Base-by-base conservation (phyloP, 1,284 basidiomycete species). In the Volvariella surrecta region DNA sequence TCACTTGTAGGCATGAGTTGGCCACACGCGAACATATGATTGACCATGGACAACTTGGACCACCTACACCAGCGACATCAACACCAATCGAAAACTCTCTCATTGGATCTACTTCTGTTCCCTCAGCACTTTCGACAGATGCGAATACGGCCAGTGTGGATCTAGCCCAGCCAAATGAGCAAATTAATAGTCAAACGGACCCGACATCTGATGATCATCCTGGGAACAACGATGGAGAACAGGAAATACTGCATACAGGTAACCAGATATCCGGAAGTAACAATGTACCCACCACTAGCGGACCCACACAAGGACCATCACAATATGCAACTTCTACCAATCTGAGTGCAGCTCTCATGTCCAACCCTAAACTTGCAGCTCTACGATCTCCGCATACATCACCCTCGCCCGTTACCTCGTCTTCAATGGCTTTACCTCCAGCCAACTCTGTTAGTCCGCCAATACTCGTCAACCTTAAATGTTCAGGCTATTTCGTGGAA, bases 401-500 rank as follows among this genome's bases (percentile, higher is more conserved):
- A 38, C 60, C 39, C 18, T 38, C 44, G 3, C 37, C 38, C 37
- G 32, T 11, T 42, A 4, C 45, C 7, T 16, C 40, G 11, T 49
- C 43, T 31, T 46, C 39, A 24, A 44, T 22, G n/a, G n/a, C n/a
- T n/a, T n/a, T n/a, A 44, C 45, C 40, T 10, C 37, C 32, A 13
- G 43, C 24, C 40, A 34, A 35, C 2, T n/a, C 28, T 24, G 44
- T 42, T 16, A 24, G 15, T 15, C 13, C 79, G 2, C 85, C 87
- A 3, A 86, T 88, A 44, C 62, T 90, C 37, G 67, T 68, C 39
- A 87, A 85, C 59, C 65, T 79, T 2, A 82, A 83, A 55, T 98
- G 93, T 62, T 94, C 91, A 1, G 90, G 91, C 4, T 98, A 98
- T 64, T 98, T 97, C 61, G 80, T 97, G 40, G 95, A 99, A 61